Evolutionary conservation across 2,329 filamentous ascomycete species (phyloP), one percentile per base, ranked within the genome.

Genomic region (Macrophomina phaseolina): DNA sequence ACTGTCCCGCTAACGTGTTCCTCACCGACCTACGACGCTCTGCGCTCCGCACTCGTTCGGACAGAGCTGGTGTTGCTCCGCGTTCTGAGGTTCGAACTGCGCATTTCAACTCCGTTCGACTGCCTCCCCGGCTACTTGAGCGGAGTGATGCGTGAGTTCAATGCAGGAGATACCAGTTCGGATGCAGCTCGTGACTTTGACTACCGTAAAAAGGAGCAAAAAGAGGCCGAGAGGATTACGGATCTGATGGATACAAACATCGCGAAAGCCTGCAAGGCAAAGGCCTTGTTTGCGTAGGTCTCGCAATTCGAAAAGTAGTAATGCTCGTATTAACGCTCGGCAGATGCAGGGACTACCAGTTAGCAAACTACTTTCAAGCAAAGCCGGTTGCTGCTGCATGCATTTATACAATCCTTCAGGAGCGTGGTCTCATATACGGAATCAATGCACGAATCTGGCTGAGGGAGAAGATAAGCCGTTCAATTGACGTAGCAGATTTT

Each of bases 41-140:
- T 77, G 38, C 74, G 76, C 32, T 69, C 69, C 8, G 76, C 76
- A n/a, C 67, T 77, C 51, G 75, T 78, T 38, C 71, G 70, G 9
- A 72, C 75, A 1, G 76, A 78, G 58, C 70, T 77, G 7, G 67
- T 76, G 23, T 69, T 77, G 8, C 70, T 78, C 12, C 73, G 75
- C n/a, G 71, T 76, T 23, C 68, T 78, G 14, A 72, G 71, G 36
- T 77, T 78, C 66, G 75, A 77, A 49, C 68, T 77, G n/a, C 70
- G 74, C 28, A 51, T 75, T 14, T 67, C 75, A 4, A 65, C 75
- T 1, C 74, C 76, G n/a, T 70, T 76, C 52, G 74, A 77, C 28
- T 76, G 73, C 61, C 70, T 78, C 12, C 69, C 72, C 12, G 69
- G 74, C 7, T 71, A 75, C 45, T 70, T 78, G 1, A 71, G 74